Evolutionary conservation across 164 flowering plant species (phyloP).

Genomic region (Brasenia schreberi): DNA sequence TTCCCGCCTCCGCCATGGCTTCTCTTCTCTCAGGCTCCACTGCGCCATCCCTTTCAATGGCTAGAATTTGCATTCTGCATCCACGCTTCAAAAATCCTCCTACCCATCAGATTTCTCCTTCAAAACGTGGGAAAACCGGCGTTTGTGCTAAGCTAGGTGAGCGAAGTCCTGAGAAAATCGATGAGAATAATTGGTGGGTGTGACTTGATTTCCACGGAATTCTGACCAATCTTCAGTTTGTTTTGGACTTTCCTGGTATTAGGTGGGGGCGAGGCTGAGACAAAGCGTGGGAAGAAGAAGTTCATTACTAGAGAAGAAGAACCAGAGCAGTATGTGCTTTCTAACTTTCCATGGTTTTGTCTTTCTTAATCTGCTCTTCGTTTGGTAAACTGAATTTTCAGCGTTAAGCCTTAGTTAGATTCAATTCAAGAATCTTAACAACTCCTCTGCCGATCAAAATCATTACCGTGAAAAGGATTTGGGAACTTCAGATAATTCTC

Average conservation of each 20-base stretch:
- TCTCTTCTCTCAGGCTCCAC: background rate
- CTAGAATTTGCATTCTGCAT: background rate
- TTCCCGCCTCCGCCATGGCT: too few relatives aligned
- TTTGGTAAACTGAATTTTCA: background rate
- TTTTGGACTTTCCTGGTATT: background rate
- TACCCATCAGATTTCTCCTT: background rate
- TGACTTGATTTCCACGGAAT: background rate
- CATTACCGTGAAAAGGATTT: background rate
- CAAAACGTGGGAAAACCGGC: background rate
- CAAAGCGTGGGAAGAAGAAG: conserved; percentile 52
- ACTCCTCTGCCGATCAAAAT: too few relatives aligned
- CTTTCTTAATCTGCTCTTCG: background rate
- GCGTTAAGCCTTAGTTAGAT: background rate
- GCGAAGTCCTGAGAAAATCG: background rate
- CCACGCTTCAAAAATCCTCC: background rate
- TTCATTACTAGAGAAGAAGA: conserved; percentile 91
- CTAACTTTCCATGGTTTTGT: background rate
- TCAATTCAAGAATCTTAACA: background rate
- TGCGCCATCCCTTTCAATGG: background rate
- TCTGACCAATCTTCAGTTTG: background rate
- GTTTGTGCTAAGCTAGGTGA: background rate
- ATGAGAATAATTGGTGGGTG: too few relatives aligned
- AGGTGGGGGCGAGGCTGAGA: conserved; percentile 64
- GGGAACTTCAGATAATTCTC: background rate
- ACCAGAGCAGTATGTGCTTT: conserved; percentile 62